Evolutionary conservation across 306 rosid genomes (phyloP).

Genomic region (Ormosia semicastrata): DNA sequence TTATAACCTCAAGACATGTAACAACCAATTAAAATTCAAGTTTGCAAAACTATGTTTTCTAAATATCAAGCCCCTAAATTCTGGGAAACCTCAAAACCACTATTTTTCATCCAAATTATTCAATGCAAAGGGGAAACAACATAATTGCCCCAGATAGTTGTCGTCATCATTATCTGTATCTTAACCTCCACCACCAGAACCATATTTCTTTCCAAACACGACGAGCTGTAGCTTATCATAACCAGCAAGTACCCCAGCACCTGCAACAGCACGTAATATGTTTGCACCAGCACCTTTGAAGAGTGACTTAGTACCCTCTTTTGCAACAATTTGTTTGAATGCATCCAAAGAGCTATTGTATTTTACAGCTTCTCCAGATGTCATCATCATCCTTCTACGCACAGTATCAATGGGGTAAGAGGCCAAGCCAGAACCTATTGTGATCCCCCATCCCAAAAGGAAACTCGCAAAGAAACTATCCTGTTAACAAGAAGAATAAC

Average conservation of each 20-base stretch:
- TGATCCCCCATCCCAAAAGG: slow-evolving; percentile 76
- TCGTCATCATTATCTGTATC: slow-evolving; percentile 26
- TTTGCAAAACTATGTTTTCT: slow-evolving; percentile 21
- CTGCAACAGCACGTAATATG: slow-evolving; percentile 79
- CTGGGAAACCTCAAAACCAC: slow-evolving; percentile 14
- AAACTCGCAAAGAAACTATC: slow-evolving; percentile 77
- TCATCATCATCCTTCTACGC: slow-evolving; percentile 91
- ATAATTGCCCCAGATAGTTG: background rate
- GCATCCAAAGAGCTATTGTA: slow-evolving; percentile 69
- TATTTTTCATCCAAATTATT: slow-evolving; percentile 39
- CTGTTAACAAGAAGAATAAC: slow-evolving; percentile 39
- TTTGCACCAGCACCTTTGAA: slow-evolving; percentile 85
- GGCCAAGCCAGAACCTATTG: slow-evolving; percentile 80
- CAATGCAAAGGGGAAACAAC: slow-evolving; percentile 21
- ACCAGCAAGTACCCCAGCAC: slow-evolving; percentile 79
- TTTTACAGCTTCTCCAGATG: slow-evolving; percentile 85
- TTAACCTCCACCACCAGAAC: slow-evolving; percentile 82
- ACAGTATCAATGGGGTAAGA: slow-evolving; percentile 76
- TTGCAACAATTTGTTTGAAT: slow-evolving; percentile 51
- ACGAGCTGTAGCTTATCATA: slow-evolving; percentile 71
- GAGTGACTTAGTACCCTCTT: slow-evolving; percentile 78
- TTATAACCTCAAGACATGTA: background rate
- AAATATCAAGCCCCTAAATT: slow-evolving; percentile 17
- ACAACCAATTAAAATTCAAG: slow-evolving; percentile 26
- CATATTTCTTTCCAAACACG: slow-evolving; percentile 73